phyloP scores from a whole-genome alignment of 176 grass and related monocot species.

The Eragrostis curvula region DNA sequence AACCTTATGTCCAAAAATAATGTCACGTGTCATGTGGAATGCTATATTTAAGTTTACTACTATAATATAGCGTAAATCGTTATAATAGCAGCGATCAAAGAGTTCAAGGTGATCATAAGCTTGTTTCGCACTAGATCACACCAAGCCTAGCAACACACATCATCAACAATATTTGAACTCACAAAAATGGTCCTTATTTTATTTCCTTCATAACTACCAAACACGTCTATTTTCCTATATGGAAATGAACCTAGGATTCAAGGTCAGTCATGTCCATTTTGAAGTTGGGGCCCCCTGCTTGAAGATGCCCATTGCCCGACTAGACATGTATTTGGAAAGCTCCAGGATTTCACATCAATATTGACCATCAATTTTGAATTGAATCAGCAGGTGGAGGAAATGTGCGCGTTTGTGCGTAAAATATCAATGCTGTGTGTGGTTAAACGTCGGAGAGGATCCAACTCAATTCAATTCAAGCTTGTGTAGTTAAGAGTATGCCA shows the following conservation, averaged over 20 bases:
- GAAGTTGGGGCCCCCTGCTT: not conserved
- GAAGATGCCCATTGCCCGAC: too few relatives aligned
- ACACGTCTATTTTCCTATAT: not conserved
- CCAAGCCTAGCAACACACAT: too few relatives aligned
- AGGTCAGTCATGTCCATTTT: not conserved
- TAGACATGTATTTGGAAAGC: not conserved
- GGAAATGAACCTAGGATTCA: not conserved
- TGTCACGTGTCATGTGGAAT: too few relatives aligned
- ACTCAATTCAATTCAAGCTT: not conserved
- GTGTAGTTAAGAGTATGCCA: not conserved
- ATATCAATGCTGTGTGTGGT: not conserved
- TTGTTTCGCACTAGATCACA: too few relatives aligned
- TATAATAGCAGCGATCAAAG: not conserved
- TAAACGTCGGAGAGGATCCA: constrained; percentile 3
- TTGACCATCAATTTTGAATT: not conserved
- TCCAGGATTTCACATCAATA: not conserved
- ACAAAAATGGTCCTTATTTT: too few relatives aligned
- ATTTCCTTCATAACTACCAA: too few relatives aligned
- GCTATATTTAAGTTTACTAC: too few relatives aligned
- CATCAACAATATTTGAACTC: too few relatives aligned
- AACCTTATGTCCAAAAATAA: not conserved
- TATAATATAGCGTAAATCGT: too few relatives aligned
- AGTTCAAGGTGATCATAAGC: not conserved
- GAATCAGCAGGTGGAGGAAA: not conserved
- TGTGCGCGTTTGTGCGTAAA: not conserved